A percentile compares a stretch with the other conserved stretches of the same genome.
phyloP scores from a whole-genome alignment of 371 early-diverging fungal genomes.

The Mucor velutinosus region DNA sequence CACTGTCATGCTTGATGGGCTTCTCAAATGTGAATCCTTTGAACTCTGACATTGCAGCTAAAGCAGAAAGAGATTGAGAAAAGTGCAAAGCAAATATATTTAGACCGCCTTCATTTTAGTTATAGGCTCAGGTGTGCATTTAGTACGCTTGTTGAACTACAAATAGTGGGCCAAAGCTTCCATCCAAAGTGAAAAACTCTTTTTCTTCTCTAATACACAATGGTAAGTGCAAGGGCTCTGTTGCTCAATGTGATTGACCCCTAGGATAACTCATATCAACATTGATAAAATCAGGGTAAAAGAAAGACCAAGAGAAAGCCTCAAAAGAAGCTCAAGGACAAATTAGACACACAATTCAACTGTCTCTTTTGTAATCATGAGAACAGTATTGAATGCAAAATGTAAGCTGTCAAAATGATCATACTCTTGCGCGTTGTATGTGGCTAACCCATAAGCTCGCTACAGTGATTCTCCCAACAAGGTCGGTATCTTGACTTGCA shows the following conservation, averaged over 20 bases:
- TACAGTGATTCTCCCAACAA: slow-evolving; percentile 49
- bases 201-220: background rate
- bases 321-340: slow-evolving; percentile 66
- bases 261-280: background rate
- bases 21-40: slow-evolving; percentile 20
- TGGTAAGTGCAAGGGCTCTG: background rate
- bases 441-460: background rate
- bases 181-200: background rate
- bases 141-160: background rate
- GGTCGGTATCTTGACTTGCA: slow-evolving; percentile 72
- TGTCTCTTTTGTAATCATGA: slow-evolving; percentile 95
- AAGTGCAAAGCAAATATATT: background rate
- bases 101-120: no score
- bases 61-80: background rate
- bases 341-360: slow-evolving; percentile 80
- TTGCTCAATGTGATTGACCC: no score
- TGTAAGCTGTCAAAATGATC: slow-evolving; percentile 50
- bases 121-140: background rate
- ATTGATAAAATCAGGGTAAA: slow-evolving; percentile 70
- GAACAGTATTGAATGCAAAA: slow-evolving; percentile 73
- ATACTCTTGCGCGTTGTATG: background rate
- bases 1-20: background rate
- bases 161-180: background rate
- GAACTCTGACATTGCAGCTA: slow-evolving; percentile 6
- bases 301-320: slow-evolving; percentile 83